Conservation (phyloP, 2,329 filamentous ascomycete species). For the Torrubiella hemipterigena region DNA sequence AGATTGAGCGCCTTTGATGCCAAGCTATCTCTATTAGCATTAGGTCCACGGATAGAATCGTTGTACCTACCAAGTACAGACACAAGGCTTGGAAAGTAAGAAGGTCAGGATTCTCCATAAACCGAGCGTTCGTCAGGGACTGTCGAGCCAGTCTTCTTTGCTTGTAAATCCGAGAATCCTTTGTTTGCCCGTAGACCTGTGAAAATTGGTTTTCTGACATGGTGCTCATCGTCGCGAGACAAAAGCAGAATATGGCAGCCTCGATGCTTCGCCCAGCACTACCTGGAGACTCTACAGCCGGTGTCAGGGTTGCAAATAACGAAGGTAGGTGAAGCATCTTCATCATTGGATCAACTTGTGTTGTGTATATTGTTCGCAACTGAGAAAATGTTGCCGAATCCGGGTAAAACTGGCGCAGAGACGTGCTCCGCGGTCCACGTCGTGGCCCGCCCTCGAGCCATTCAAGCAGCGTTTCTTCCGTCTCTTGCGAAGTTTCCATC, state of each 20-base stretch:
- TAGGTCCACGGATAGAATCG: background rate
- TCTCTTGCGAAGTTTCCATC: too few species aligned
- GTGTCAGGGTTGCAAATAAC: slow-evolving; percentile 6
- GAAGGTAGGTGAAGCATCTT: slow-evolving; percentile 27
- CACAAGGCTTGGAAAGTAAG: slow-evolving; percentile 23
- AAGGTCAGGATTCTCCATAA: slow-evolving; percentile 21
- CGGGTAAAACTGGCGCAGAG: too few species aligned
- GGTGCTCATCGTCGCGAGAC: slow-evolving; percentile 21
- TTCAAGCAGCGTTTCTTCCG: too few species aligned
- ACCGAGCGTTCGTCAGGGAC: slow-evolving; percentile 21
- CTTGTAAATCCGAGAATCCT: too few species aligned
- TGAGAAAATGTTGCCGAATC: too few species aligned
- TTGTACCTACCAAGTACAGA: slow-evolving; percentile 18
- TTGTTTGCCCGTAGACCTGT: too few species aligned
- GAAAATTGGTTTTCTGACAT: slow-evolving; percentile 12
- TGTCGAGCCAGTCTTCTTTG: too few species aligned
- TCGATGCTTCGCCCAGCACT: slow-evolving; percentile 23
- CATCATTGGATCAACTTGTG: slow-evolving; percentile 24
- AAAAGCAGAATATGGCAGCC: slow-evolving; percentile 24
- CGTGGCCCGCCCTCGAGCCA: too few species aligned
- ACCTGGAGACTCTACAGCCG: slow-evolving; percentile 3
- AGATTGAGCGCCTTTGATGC: slow-evolving; percentile 3
- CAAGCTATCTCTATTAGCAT: slow-evolving; percentile 3
- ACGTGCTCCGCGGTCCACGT: too few species aligned
- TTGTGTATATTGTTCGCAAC: too few species aligned